These are phyloP conservation scores for Thalassiosira livingstoniorum DNA, from an alignment of 352 stramenopile genomes.

Conservation along the genomic window DNA sequence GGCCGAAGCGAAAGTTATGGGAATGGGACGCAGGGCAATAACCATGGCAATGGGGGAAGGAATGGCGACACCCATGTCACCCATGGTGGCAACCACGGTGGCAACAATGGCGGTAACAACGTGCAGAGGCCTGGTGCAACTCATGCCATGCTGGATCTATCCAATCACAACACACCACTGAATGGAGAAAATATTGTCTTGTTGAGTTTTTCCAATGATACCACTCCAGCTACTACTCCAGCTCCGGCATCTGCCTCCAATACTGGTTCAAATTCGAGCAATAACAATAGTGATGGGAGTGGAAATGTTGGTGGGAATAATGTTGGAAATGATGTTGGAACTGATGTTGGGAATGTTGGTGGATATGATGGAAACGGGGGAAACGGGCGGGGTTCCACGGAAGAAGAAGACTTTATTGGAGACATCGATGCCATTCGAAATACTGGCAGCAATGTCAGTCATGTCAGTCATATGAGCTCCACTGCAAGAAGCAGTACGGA, in stretches of 20 bases:
- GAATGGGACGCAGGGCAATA: too few species aligned
- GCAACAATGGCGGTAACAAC: too few species aligned
- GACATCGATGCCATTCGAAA: neutral
- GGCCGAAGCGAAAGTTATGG: too few species aligned
- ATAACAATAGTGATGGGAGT: neutral
- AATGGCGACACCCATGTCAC: too few species aligned
- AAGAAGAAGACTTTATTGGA: too few species aligned
- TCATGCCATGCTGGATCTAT: neutral
- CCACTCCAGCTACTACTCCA: slow-evolving; percentile 24
- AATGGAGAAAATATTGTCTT: slow-evolving; percentile 59
- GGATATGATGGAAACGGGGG: neutral
- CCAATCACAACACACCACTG: slow-evolving; percentile 32
- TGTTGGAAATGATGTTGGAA: too few species aligned
- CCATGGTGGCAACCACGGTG: too few species aligned
- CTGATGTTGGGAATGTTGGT: neutral
- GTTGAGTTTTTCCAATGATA: slow-evolving; percentile 59
- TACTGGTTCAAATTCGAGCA: neutral
- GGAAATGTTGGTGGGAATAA: neutral
- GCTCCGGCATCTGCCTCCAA: neutral
- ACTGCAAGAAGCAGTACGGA: neutral
- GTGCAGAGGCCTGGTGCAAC: neutral
- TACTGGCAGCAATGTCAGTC: neutral
- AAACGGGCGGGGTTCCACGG: neutral
- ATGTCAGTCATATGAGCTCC: too few species aligned
- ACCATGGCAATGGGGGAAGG: too few species aligned